Evolutionary conservation across 164 flowering plant genomes (phyloP), one percentile per base, ranked within the genome.

Genomic region (Magnolia kwangsiensis): DNA sequence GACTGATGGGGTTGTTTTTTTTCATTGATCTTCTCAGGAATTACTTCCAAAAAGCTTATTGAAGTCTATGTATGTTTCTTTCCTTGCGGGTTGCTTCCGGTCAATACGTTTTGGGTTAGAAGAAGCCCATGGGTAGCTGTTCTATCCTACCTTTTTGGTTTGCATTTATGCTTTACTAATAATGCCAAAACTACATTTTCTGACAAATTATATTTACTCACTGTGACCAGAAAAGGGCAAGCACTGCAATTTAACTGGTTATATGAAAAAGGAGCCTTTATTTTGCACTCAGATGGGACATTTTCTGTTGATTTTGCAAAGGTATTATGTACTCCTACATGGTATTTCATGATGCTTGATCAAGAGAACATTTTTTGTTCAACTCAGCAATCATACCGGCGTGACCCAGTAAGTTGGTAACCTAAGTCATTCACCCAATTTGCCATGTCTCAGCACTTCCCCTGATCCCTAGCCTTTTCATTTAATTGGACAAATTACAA

Each of bases 241-340:
- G 98, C 98, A 16, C 77, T 95, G 83, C 97, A 93, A 83, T 95
- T 95, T 67, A 95, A 95, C 81, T 95, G 95, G 92, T 83, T 93
- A 75, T 89, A 87, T 72, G 95, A 93, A 83, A 92, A 91, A 80
- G 97, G 89, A 75, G 98, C 96, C 69, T 89, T 95, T 78, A 64
- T 87, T 74, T 75, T 87, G 80, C 90, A 90, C 74, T 75, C 79
- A 7, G 90, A 93, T 82, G 90, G 86, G 64, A 92, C 86, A 51
- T 93, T 93, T 82, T 89, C 90, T 50, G 96, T 95, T 71, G 83
- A 95, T 86, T 95, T 95, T 80, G 77, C 83, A 7, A 85, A 93
- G 98, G 97, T 91, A 79, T 45, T 27, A 24, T 29, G 4, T 65
- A 1, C 51, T 72, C 20, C 19, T 24, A 70, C 8, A 1, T 2